These are phyloP conservation scores for Verticillium nubilum DNA, from an alignment of 2,329 filamentous ascomycete species.

Conservation along the genomic window DNA sequence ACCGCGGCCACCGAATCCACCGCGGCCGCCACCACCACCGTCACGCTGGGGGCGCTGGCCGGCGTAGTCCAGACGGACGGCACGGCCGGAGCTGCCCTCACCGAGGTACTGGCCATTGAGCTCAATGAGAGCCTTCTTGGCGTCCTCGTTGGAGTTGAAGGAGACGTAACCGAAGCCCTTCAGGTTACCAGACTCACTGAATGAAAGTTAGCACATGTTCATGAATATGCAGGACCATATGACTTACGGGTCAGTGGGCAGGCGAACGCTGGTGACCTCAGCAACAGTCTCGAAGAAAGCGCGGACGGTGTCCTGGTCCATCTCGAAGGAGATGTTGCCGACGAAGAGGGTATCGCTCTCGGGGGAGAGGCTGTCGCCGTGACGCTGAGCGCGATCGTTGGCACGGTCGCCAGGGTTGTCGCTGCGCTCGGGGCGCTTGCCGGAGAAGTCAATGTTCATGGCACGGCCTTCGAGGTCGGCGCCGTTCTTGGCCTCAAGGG, in stretches of 20 bases:
- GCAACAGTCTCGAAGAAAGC: constrained; percentile 69
- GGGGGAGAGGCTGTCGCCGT: constrained; percentile 74
- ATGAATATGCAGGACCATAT: neutral
- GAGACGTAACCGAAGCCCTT: constrained; percentile 94
- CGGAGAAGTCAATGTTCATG: constrained; percentile 76
- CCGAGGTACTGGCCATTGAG: constrained; percentile 63
- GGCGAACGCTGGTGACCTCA: constrained; percentile 71
- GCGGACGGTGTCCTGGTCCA: constrained; percentile 68
- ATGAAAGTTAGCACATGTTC: constrained; percentile 15
- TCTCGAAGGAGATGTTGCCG: constrained; percentile 83
- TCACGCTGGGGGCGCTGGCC: constrained; percentile 59
- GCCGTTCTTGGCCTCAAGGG: constrained; percentile 69
- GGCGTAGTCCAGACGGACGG: constrained; percentile 79
- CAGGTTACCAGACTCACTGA: constrained; percentile 69
- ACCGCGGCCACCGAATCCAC: constrained; percentile 43
- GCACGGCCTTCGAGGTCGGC: constrained; percentile 67
- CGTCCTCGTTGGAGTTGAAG: constrained; percentile 77
- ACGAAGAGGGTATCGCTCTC: constrained; percentile 86
- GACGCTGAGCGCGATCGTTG: constrained; percentile 59
- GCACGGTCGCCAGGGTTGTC: constrained; percentile 50
- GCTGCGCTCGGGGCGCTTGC: constrained; percentile 54
- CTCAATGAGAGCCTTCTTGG: constrained; percentile 65
- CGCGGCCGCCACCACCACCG: constrained; percentile 40
- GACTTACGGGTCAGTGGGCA: constrained; percentile 75
- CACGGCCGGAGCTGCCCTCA: constrained; percentile 63